Evolutionary conservation across 768 basidiomycete species (phyloP), one percentile per base, ranked within the genome.

Genomic region (Xerocomellus intermedius): DNA sequence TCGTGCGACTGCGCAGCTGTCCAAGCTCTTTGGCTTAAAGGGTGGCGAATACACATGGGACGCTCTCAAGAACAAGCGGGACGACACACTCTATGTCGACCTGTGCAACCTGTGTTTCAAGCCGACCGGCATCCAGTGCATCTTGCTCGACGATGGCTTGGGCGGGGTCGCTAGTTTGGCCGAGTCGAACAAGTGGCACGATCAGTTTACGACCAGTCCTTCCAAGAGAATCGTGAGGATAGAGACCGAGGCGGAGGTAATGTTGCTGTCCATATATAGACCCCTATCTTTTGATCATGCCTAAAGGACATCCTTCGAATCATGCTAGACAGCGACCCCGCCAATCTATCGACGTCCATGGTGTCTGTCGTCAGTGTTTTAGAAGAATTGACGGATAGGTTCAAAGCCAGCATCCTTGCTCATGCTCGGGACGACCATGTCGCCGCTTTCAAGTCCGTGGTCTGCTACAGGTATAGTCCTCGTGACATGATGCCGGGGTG

Each of bases 91-190:
- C 32, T 91, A 91, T 61, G 62, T 73, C 33, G 75, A 81, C 14
- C 73, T 91, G 8, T 91, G 88, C 68, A 64, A 72, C 41, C 57
- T 66, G 24, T 86, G 77, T 59, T 80, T 91, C 68, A 69, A 72
- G 43, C 74, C 74, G 7, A 77, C 84, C 1, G 74, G 75, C n/a
- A 87, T 89, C 42, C 82, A 86, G 57, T 82, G 81, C 54, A 75
- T 91, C 51, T 72, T 92, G 28, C 74, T 92, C 44, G 90, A 91
- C 64, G 89, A 91, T 61, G 89, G 88, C 2, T 69, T 91, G 7
- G 79, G 79, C 21, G 77, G 76, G 2, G 70, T 74, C 2, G 67
- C 69, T 13, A 75, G 77, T 28, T 65, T 79, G 44, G 75, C 80
- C 4, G 79, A 86, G 66, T 72, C 72, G 5, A 79, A 78, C 60